Evolutionary conservation across 2,329 filamentous ascomycete species (phyloP).

Genomic region (Didymella glomerata): DNA sequence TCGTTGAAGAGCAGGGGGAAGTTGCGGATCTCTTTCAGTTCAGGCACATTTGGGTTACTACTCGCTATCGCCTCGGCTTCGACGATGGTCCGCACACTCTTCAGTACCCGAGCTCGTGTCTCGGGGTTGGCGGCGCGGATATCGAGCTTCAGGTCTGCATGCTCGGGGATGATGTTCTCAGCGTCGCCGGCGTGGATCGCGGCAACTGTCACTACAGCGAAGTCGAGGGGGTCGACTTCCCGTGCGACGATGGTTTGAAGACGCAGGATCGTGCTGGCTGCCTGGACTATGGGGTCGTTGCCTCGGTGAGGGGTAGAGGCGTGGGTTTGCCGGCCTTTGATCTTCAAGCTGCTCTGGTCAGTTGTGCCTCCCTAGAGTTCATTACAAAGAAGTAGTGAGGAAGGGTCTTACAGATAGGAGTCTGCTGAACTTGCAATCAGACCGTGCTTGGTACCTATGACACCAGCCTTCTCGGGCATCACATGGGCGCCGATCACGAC

Average conservation of each 20-base stretch:
- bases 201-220: slow-evolving; percentile 67
- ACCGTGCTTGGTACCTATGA: slow-evolving; percentile 54
- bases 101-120: slow-evolving; percentile 59
- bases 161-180: slow-evolving; percentile 67
- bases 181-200: slow-evolving; percentile 66
- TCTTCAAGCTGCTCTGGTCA: slow-evolving; percentile 57
- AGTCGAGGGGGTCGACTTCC: slow-evolving; percentile 63
- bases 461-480: slow-evolving; percentile 55
- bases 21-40: slow-evolving; percentile 50
- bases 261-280: slow-evolving; percentile 63
- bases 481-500: slow-evolving; percentile 67
- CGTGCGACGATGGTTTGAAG: slow-evolving; percentile 68
- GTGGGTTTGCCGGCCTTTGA: slow-evolving; percentile 68
- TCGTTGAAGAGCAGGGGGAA: slow-evolving; percentile 65
- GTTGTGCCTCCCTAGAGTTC: background rate
- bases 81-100: slow-evolving; percentile 62
- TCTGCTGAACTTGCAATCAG: slow-evolving; percentile 55
- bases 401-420: slow-evolving; percentile 38
- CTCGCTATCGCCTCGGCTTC: slow-evolving; percentile 63
- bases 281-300: slow-evolving; percentile 65
- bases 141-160: slow-evolving; percentile 64
- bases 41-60: slow-evolving; percentile 55
- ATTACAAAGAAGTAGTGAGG: too few species aligned
- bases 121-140: slow-evolving; percentile 59
- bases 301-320: slow-evolving; percentile 64